These are phyloP conservation scores for Fusarium subglutinans DNA, from an alignment of 2,329 filamentous ascomycete species.

Conservation along the genomic window DNA sequence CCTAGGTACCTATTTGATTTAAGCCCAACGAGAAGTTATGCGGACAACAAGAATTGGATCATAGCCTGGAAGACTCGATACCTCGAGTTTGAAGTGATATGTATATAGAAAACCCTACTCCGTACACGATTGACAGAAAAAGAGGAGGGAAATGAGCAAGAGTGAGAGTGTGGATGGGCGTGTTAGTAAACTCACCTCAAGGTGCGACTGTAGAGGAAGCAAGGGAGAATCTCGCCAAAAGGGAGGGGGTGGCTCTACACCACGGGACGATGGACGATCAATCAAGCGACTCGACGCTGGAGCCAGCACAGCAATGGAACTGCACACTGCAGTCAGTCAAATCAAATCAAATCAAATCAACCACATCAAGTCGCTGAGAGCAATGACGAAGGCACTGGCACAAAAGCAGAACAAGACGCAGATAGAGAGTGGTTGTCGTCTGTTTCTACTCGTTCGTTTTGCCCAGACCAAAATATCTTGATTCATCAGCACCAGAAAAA, in stretches of 20 bases:
- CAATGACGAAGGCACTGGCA: slow-evolving; percentile 33
- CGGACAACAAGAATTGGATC: background rate
- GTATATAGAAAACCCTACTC: background rate
- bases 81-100: background rate
- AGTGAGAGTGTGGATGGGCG: slow-evolving; percentile 24
- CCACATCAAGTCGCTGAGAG: slow-evolving; percentile 29
- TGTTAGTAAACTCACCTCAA: slow-evolving; percentile 14
- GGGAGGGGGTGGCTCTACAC: slow-evolving; percentile 16
- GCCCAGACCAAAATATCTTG: slow-evolving; percentile 6
- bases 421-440: slow-evolving; percentile 10
- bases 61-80: background rate
- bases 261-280: slow-evolving; percentile 31
- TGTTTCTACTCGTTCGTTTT: slow-evolving; percentile 16
- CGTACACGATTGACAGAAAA: background rate
- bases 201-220: slow-evolving; percentile 31
- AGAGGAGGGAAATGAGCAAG: slow-evolving; percentile 10
- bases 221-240: slow-evolving; percentile 17
- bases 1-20: background rate
- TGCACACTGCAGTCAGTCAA: slow-evolving; percentile 25
- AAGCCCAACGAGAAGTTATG: background rate
- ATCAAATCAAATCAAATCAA: slow-evolving; percentile 33
- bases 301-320: slow-evolving; percentile 35
- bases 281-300: slow-evolving; percentile 36
- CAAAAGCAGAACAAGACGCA: slow-evolving; percentile 32
- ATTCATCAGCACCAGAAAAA: slow-evolving; percentile 24